Percentiles rank a stretch among this genome's conserved stretches.
Conservation (phyloP, 2,329 filamentous ascomycete genomes). For the Epichloe glyceriae region DNA sequence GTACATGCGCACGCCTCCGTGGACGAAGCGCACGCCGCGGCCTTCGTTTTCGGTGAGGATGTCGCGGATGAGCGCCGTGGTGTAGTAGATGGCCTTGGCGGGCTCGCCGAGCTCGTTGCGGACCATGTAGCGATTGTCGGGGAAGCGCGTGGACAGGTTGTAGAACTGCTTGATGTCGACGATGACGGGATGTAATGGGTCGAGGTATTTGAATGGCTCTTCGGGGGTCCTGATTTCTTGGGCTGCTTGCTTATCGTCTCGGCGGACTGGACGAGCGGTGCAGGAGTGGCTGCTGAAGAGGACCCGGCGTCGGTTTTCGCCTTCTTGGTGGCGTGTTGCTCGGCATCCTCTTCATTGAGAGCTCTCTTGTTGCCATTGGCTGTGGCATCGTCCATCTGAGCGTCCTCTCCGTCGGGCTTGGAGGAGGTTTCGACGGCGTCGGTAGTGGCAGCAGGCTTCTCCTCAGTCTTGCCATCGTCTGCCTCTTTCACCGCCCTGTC, state of each 20-base stretch:
- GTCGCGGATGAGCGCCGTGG: slow-evolving; percentile 67
- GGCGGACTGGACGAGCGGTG: slow-evolving; percentile 5
- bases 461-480: slow-evolving; percentile 15
- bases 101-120: slow-evolving; percentile 82
- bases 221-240: slow-evolving; percentile 49
- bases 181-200: slow-evolving; percentile 62
- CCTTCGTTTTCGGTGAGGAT: slow-evolving; percentile 83
- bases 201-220: slow-evolving; percentile 89
- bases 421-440: slow-evolving; percentile 12
- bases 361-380: slow-evolving; percentile 22
- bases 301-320: slow-evolving; percentile 26
- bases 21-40: slow-evolving; percentile 85
- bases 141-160: slow-evolving; percentile 70
- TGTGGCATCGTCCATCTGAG: slow-evolving; percentile 17
- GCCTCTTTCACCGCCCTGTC: slow-evolving; percentile 14
- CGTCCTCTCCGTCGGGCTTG: slow-evolving; percentile 17
- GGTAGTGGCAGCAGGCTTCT: slow-evolving; percentile 6
- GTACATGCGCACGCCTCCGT: slow-evolving; percentile 97
- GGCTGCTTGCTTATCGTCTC: slow-evolving; percentile 22
- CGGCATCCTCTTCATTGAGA: slow-evolving; percentile 20
- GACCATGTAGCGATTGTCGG: slow-evolving; percentile 85
- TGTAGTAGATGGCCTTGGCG: slow-evolving; percentile 94
- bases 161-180: slow-evolving; percentile 73
- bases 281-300: slow-evolving; percentile 8
- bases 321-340: slow-evolving; percentile 34